Percentiles rank a stretch among this genome's conserved stretches.
phyloP scores from a whole-genome alignment of 176 grass and related monocot species.

The Rhynchospora pubera region DNA sequence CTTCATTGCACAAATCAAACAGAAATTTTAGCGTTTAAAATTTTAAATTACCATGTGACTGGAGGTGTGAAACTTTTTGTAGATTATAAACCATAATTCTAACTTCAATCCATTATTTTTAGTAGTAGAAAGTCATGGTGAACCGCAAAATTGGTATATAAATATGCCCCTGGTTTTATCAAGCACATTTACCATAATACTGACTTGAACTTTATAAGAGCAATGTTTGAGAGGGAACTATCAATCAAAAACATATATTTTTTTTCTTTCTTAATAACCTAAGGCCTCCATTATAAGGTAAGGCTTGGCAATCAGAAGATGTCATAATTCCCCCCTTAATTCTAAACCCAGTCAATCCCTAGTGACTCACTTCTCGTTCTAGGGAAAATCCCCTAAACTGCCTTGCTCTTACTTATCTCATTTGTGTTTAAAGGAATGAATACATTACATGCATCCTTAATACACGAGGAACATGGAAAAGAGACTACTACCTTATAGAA shows the following conservation, averaged over 20 bases:
- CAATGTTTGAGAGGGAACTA: neutral
- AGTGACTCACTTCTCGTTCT: no score
- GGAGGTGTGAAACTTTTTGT: neutral
- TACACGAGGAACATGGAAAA: neutral
- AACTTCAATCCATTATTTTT: neutral
- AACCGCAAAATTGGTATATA: neutral
- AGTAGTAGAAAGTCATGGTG: neutral
- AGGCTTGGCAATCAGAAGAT: no score
- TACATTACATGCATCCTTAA: neutral
- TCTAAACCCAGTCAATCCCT: no score
- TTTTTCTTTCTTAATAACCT: no score
- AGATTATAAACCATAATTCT: neutral
- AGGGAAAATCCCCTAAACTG: no score
- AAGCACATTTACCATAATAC: neutral
- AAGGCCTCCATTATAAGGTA: no score
- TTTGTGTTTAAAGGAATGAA: neutral
- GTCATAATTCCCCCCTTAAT: no score
- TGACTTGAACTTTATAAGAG: neutral
- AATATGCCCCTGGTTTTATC: neutral
- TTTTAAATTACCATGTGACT: no score
- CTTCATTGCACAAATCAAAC: no score
- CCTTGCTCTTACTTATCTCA: neutral
- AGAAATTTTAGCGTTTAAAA: no score
- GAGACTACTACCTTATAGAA: neutral
- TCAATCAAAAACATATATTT: no score